Conservation (phyloP, 768 basidiomycete species). For the Phylloporus sp. region DNA sequence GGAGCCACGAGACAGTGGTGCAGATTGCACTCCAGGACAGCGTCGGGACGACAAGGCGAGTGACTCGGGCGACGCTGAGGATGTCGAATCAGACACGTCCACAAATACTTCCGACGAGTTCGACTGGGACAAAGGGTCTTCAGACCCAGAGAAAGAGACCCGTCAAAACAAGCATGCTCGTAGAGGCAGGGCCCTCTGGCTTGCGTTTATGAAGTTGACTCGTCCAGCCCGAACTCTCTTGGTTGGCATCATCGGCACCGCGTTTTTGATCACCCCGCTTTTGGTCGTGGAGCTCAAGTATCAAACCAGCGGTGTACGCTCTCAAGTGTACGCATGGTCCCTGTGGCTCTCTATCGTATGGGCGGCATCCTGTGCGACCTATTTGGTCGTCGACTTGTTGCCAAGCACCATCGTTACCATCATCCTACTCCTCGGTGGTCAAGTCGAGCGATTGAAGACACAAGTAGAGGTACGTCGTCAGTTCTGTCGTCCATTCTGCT, state of each 20-base stretch:
- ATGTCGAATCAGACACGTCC: slow-evolving; percentile 34
- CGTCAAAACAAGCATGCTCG: slow-evolving; percentile 42
- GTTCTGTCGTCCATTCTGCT: not conserved
- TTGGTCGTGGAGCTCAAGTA: slow-evolving; percentile 65
- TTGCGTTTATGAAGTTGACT: slow-evolving; percentile 62
- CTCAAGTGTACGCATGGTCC: slow-evolving; percentile 59
- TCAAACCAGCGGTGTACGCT: slow-evolving; percentile 38
- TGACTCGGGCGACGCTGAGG: slow-evolving; percentile 5
- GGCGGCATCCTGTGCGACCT: slow-evolving; percentile 57
- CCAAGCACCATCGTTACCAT: slow-evolving; percentile 52
- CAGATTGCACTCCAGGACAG: not conserved
- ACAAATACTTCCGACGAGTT: slow-evolving; percentile 68
- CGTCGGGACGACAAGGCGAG: slow-evolving; percentile 12
- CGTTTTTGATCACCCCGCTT: slow-evolving; percentile 63
- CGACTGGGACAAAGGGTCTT: slow-evolving; percentile 61
- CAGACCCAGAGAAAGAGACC: slow-evolving; percentile 27
- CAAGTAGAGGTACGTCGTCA: slow-evolving; percentile 54
- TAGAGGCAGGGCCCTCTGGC: slow-evolving; percentile 58
- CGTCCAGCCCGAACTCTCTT: slow-evolving; percentile 54
- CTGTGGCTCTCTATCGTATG: slow-evolving; percentile 67
- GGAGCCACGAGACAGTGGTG: slow-evolving; percentile 5
- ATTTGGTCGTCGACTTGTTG: slow-evolving; percentile 58
- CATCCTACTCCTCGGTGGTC: slow-evolving; percentile 51
- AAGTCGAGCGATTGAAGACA: slow-evolving; percentile 60
- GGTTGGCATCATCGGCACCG: slow-evolving; percentile 53